Evolutionary conservation across 2,329 filamentous ascomycete species (phyloP).

Genomic region (Magnaporthiopsis poae): DNA sequence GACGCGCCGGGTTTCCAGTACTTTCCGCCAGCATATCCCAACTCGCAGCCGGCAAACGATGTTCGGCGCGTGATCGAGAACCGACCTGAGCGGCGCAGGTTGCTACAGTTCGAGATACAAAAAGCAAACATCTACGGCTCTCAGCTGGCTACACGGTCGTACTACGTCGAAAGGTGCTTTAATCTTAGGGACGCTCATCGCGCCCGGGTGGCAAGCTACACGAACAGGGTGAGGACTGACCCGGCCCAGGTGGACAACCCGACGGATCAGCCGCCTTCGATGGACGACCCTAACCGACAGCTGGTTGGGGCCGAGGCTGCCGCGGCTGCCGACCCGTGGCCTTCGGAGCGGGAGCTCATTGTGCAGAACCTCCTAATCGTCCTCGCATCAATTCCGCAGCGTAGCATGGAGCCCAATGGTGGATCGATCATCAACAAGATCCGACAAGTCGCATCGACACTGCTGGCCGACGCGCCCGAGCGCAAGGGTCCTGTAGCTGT

Average conservation of each 20-base stretch:
- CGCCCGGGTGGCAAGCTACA: background rate
- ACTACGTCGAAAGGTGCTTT: slow-evolving; percentile 79
- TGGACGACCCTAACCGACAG: background rate
- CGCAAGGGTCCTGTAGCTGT: slow-evolving; percentile 41
- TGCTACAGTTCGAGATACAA: slow-evolving; percentile 75
- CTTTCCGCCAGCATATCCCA: slow-evolving; percentile 39
- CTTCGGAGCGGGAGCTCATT: slow-evolving; percentile 68
- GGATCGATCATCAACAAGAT: slow-evolving; percentile 70
- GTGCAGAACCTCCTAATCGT: slow-evolving; percentile 69
- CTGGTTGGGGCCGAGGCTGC: background rate
- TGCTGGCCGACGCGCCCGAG: slow-evolving; percentile 51
- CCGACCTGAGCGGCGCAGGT: slow-evolving; percentile 40
- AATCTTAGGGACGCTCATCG: slow-evolving; percentile 51
- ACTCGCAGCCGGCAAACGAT: slow-evolving; percentile 36
- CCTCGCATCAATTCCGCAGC: slow-evolving; percentile 67
- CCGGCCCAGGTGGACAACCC: background rate
- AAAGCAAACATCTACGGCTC: slow-evolving; percentile 84
- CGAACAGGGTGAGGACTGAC: background rate
- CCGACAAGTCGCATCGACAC: slow-evolving; percentile 69
- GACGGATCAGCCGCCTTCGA: background rate
- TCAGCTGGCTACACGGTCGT: slow-evolving; percentile 70
- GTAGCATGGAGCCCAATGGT: slow-evolving; percentile 69
- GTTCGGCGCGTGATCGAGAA: slow-evolving; percentile 39
- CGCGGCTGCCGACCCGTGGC: slow-evolving; percentile 44
- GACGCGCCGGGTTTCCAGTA: slow-evolving; percentile 42